phyloP scores from a whole-genome alignment of 805 yeast species.

The Spathaspora hagerdaliae region DNA sequence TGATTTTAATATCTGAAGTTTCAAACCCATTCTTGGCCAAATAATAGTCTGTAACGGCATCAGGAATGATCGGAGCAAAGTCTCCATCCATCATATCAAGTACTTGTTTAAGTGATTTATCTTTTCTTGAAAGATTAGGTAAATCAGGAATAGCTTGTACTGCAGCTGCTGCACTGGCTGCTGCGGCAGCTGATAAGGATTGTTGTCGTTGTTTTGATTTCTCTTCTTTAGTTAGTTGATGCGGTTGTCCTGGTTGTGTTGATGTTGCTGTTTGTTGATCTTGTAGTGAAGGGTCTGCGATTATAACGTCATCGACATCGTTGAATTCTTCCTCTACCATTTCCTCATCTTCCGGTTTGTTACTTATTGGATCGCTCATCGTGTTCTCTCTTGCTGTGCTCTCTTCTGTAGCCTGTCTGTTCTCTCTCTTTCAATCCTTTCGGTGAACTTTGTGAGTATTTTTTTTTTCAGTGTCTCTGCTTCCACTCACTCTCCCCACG shows the following conservation, averaged over 20 bases:
- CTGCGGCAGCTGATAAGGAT: slow-evolving; percentile 6
- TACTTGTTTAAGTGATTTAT: slow-evolving; percentile 79
- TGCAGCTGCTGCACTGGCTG: slow-evolving; percentile 8
- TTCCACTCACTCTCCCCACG: too few species aligned
- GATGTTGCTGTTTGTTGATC: not conserved
- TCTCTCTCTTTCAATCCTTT: too few species aligned
- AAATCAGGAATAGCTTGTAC: slow-evolving; percentile 40
- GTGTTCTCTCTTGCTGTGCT: not conserved
- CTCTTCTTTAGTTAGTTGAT: slow-evolving; percentile 4
- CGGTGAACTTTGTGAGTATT: too few species aligned
- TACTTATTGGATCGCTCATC: slow-evolving; percentile 5
- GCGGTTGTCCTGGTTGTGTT: slow-evolving; percentile 2
- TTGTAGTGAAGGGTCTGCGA: not conserved
- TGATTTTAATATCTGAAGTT: slow-evolving; percentile 66
- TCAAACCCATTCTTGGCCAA: slow-evolving; percentile 81
- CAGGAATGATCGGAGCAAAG: slow-evolving; percentile 93
- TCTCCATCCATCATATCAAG: slow-evolving; percentile 83
- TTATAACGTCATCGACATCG: slow-evolving; percentile 15
- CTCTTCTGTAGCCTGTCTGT: too few species aligned
- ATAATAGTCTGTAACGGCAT: slow-evolving; percentile 92
- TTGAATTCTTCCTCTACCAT: slow-evolving; percentile 21
- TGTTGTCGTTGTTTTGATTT: slow-evolving; percentile 7
- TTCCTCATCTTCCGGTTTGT: slow-evolving; percentile 8
- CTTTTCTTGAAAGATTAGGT: slow-evolving; percentile 71
- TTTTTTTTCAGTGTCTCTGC: too few species aligned